Base-by-base conservation (phyloP, 2,329 filamentous ascomycete genomes). In the Apiospora pterosperma region DNA sequence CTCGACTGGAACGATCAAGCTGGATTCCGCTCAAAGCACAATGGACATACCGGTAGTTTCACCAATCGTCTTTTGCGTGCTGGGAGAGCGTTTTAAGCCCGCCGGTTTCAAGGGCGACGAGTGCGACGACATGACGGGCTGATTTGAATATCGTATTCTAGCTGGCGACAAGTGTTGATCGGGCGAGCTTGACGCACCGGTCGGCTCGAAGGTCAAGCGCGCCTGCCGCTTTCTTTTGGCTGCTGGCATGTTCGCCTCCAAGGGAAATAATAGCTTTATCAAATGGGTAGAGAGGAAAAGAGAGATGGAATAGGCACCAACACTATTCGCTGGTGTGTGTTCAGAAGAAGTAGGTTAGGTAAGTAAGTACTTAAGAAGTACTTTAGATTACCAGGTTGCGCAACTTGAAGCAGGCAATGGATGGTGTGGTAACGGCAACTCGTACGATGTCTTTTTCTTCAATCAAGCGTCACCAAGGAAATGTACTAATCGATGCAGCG, bases 161-260 rank as follows among this genome's bases (percentile, higher is more conserved):
- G 73, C 72, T 36, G 73, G 70, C 23, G 74, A 71, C 14, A 64
- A n/a, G 21, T 62, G 39, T n/a, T 67, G 67, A 16, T 63, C 52
- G 6, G 72, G 67, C 7, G 74, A 70, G 52, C 62, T 69, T 6
- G 69, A 65, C 7, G 65, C 64, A 25, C 62, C 66, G 8, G 70
- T 69, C 12, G 75, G 67, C 67, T 77, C 75, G 34, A 78, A 76
- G 6, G 71, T 72, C 60, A 78, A 70, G 63, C 68, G 70, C 14
- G 73, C 67, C 55, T 76, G 75, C 23, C 63, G 68, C 64, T 71
- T 69, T 61, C 69, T 65, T 65, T 72, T 66, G 38, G 68, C 68
- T 63, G 28, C 69, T 64, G 60, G 60, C 60, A 62, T 62, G 7
- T 55, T n/a, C 16, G n/a, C 19, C 25, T 55, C 3, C 16, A 34